Percentiles rank a stretch among this genome's conserved stretches.
These are phyloP conservation scores for Ciborinia camelliae DNA, from an alignment of 2,329 filamentous ascomycete species.

Conservation along the genomic window DNA sequence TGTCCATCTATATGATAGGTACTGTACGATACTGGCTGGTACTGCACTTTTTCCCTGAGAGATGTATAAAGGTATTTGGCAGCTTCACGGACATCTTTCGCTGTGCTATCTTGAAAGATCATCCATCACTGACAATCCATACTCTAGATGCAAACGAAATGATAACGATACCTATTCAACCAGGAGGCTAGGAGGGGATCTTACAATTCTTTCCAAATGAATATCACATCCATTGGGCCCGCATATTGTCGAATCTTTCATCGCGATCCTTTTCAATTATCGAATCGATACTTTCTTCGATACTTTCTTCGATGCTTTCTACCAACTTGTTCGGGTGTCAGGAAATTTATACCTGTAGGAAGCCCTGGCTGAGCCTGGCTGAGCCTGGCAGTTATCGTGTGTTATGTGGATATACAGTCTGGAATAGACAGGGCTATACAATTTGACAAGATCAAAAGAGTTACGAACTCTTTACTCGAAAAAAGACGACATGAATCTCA, in stretches of 20 bases:
- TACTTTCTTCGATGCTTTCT: background rate
- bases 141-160: background rate
- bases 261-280: background rate
- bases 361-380: background rate
- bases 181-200: background rate
- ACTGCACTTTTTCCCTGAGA: no score
- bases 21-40: no score
- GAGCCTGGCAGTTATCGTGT: background rate
- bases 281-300: background rate
- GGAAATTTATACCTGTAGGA: background rate
- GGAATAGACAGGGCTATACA: background rate
- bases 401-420: background rate
- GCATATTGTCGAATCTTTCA: background rate
- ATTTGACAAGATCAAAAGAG: background rate
- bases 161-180: background rate
- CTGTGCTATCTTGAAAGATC: background rate
- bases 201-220: background rate
- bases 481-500: background rate
- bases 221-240: background rate
- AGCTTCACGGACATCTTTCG: background rate
- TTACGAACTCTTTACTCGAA: background rate
- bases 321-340: background rate
- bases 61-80: no score
- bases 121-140: conserved; percentile 6
- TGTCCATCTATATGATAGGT: no score